phyloP scores from a whole-genome alignment of 208 protist genomes.

The Leishmania lainsoni region DNA sequence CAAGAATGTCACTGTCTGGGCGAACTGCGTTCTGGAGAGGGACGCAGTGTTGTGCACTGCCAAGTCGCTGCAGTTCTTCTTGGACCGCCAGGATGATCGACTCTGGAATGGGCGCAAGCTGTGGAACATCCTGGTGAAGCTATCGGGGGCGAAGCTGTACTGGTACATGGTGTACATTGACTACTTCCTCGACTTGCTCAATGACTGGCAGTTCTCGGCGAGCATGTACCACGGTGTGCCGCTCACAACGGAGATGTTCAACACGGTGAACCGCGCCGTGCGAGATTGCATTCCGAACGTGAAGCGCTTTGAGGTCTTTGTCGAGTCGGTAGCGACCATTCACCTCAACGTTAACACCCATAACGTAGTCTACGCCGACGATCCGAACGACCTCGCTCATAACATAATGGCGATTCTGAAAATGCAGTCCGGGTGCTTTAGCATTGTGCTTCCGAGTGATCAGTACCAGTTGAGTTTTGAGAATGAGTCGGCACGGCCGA shows the following conservation, averaged over 20 bases:
- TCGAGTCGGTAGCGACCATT: conserved; percentile 41
- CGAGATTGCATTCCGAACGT: conserved; percentile 83
- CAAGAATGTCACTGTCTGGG: conserved; percentile 59
- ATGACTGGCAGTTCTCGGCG: conserved; percentile 84
- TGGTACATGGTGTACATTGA: conserved; percentile 81
- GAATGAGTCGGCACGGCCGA: conserved; percentile 80
- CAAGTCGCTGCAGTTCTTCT: conserved; percentile 74
- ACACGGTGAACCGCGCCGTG: conserved; percentile 69
- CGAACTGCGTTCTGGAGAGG: conserved; percentile 75
- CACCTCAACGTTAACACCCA: conserved; percentile 78
- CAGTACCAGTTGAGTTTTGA: conserved; percentile 77
- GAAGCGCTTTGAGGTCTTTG: conserved; percentile 78
- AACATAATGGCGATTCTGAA: conserved; percentile 78
- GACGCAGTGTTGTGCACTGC: conserved; percentile 52
- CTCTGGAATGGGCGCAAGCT: conserved; percentile 80
- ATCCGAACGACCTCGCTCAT: conserved; percentile 63
- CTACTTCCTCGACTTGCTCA: conserved; percentile 85
- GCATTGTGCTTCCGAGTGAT: conserved; percentile 74
- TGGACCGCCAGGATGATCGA: conserved; percentile 73
- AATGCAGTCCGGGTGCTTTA: conserved; percentile 53
- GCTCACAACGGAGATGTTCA: conserved; percentile 78
- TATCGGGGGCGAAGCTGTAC: conserved; percentile 63
- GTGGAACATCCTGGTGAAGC: conserved; percentile 68
- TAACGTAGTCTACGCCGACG: conserved; percentile 81
- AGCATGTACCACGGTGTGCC: conserved; percentile 84